Evolutionary conservation across 2,329 filamentous ascomycete genomes (phyloP), one percentile per base, ranked within the genome.

Genomic region (Sclerotinia minor): DNA sequence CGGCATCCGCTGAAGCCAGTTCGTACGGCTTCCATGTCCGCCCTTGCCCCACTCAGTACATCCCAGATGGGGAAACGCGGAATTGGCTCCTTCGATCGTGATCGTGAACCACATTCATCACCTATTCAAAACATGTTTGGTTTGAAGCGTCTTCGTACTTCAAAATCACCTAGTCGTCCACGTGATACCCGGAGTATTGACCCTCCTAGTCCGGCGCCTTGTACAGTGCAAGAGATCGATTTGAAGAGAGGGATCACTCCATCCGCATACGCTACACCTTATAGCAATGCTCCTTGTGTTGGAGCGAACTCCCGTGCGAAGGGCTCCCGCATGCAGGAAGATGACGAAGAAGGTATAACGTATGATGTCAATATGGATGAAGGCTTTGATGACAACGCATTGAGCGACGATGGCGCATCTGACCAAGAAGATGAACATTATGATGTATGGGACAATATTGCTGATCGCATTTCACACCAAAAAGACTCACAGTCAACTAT

Each of bases 201-300:
- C 0, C 73, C 74, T 70, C 64, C 75, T 60, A 71, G 74, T 68
- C 66, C 79, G 0, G 77, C 72, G 52, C 47, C 70, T 1, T 65
- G 71, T 38, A n/a, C 41, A 19, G 59, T 68, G 24, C 72, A 77
- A n/a, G 72, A 74, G 3, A 47, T 59, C 0, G 32, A 76, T n/a
- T 54, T 52, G 5, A 69, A 80, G 47, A 67, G 76, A 66, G 78
- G 82, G 17, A 87, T 84, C 0, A 89, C 89, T 0, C 83, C 83
- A 2, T 87, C 87, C 71, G 88, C 87, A n/a, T 93, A 93, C 74
- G 89, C 89, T 3, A 94, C 91, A 0, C 91, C 91, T 0, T 83
- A 89, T 75, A 92, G 89, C 74, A 89, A 87, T 69, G 85, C 82
- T 4, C 82, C 85, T 2, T 77, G 75, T 60, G 67, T 73, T 4